These are phyloP conservation scores for Corinectria fuckeliana DNA, from an alignment of 2,329 filamentous ascomycete genomes.

Conservation along the genomic window DNA sequence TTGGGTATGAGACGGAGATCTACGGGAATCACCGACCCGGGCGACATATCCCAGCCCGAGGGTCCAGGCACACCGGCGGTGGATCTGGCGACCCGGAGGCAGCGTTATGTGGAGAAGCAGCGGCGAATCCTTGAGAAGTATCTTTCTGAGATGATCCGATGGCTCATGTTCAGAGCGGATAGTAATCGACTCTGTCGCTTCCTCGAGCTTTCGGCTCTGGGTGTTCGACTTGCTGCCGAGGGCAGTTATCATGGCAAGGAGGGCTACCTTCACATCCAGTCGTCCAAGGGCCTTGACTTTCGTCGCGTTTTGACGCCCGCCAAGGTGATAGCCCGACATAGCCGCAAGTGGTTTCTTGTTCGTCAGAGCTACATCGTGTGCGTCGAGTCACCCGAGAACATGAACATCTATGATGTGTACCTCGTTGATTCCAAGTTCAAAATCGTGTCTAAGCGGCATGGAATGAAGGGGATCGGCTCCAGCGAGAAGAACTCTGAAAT, in stretches of 20 bases:
- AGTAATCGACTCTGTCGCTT: slow-evolving; percentile 97
- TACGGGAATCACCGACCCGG: slow-evolving; percentile 56
- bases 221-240: slow-evolving; percentile 91
- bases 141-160: slow-evolving; percentile 90
- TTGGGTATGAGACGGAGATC: slow-evolving; percentile 61
- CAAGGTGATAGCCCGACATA: slow-evolving; percentile 81
- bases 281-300: slow-evolving; percentile 86
- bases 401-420: slow-evolving; percentile 99
- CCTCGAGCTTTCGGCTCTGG: slow-evolving; percentile 90
- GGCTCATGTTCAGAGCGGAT: slow-evolving; percentile 95
- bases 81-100: slow-evolving; percentile 50
- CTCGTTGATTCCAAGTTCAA: slow-evolving; percentile 90
- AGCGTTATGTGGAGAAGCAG: slow-evolving; percentile 80
- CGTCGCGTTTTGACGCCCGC: slow-evolving; percentile 79
- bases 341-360: slow-evolving; percentile 97
- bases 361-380: slow-evolving; percentile 97
- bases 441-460: slow-evolving; percentile 75
- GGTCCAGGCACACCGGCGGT: slow-evolving; percentile 57
- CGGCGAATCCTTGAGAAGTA: slow-evolving; percentile 88
- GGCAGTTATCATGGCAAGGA: slow-evolving; percentile 98
- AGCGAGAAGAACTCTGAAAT: slow-evolving; percentile 64
- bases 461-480: slow-evolving; percentile 58
- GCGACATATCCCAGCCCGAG: slow-evolving; percentile 51
- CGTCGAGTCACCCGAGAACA: slow-evolving; percentile 97
- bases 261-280: slow-evolving; percentile 90